These are phyloP conservation scores for Hawksworthiomyces lignivorus DNA, from an alignment of 2,329 filamentous ascomycete species.

Conservation along the genomic window DNA sequence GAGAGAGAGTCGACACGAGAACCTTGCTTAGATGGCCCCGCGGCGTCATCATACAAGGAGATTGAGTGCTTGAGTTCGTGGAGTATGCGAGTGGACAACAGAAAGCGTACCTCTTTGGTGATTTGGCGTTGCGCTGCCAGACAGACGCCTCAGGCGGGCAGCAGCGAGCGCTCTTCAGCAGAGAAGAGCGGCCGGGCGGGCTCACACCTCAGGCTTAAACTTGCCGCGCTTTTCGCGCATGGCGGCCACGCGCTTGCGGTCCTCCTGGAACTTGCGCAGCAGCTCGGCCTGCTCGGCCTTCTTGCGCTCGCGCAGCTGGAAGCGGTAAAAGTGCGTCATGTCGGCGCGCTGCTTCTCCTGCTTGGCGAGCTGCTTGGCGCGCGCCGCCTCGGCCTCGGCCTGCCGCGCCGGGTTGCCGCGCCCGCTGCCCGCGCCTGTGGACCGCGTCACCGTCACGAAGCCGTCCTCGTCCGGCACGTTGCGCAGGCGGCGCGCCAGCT, in stretches of 20 bases:
- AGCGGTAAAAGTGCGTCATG: constrained; percentile 72
- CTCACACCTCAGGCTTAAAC: constrained; percentile 45
- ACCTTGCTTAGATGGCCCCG: constrained; percentile 31
- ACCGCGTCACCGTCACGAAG: constrained; percentile 83
- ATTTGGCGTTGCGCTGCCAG: too few species aligned
- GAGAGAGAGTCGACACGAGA: constrained; percentile 13
- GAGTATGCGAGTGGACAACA: constrained; percentile 3
- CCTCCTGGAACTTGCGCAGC: constrained; percentile 66
- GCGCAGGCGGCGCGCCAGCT: constrained; percentile 55
- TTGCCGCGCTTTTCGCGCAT: constrained; percentile 62
- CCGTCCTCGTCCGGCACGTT: constrained; percentile 89
- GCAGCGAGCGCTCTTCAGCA: too few species aligned
- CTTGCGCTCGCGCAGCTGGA: constrained; percentile 71
- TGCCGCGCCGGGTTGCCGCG: constrained; percentile 64
- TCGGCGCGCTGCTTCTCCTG: constrained; percentile 50
- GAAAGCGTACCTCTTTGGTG: too few species aligned
- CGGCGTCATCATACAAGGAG: constrained; percentile 27
- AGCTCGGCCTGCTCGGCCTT: constrained; percentile 67
- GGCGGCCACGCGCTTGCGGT: constrained; percentile 61
- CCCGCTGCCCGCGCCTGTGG: constrained; percentile 61
- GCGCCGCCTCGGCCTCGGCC: constrained; percentile 59
- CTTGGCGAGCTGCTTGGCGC: constrained; percentile 54
- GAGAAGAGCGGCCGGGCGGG: too few species aligned
- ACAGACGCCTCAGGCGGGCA: too few species aligned
- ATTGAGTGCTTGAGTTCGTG: background rate